Conservation (phyloP, 140 eudicot species). For the Flaveria floridana region DNA sequence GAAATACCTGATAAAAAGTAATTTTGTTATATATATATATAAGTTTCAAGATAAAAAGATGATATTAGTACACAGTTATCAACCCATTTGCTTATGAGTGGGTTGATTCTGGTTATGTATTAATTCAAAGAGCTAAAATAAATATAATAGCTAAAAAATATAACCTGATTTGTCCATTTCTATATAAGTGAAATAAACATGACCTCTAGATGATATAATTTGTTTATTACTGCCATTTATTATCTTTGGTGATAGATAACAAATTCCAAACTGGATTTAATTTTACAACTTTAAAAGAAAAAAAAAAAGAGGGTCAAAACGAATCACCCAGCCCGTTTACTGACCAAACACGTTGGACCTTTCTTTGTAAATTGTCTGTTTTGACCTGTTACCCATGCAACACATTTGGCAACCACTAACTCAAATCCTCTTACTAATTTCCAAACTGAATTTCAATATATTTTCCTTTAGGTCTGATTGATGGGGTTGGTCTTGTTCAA, state of each 20-base stretch:
- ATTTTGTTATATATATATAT: neutral
- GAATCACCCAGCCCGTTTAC: neutral
- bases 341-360: neutral
- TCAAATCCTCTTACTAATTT: neutral
- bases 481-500: no score
- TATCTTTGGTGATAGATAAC: neutral
- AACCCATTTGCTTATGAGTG: neutral
- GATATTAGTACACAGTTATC: neutral
- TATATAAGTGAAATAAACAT: neutral
- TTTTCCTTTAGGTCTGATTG: no score
- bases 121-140: neutral
- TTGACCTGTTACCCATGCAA: neutral
- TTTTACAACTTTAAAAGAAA: neutral
- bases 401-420: neutral
- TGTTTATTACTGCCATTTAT: neutral
- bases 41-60: conserved; percentile 9
- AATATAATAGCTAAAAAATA: neutral
- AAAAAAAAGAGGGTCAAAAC: neutral
- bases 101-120: conserved; percentile 3
- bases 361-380: neutral
- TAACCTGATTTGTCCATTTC: neutral
- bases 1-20: conserved; percentile 53
- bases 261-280: neutral
- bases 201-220: neutral
- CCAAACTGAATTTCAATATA: no score